Base-by-base conservation (phyloP, 2,329 filamentous ascomycete genomes). In the Pyrenophora teres region DNA sequence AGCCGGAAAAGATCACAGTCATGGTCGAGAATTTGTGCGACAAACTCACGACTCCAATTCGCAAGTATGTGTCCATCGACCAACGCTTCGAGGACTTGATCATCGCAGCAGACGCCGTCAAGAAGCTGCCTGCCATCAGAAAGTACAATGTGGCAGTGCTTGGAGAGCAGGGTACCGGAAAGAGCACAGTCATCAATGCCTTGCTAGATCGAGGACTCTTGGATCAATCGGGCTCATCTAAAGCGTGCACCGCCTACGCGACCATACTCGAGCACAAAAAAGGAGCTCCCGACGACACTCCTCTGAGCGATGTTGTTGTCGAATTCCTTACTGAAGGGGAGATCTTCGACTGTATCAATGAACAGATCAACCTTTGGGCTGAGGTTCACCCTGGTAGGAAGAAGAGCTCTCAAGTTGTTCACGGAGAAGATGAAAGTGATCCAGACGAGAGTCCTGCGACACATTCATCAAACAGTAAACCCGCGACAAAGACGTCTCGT, bases 171-270 rank as follows among this genome's bases (percentile, higher is more conserved):
- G 53, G 57, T 0, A 19, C 46, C 2, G 61, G 59, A 0, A 62
- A 62, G 30, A 59, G 53, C 32, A 45, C 59, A 1, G 6, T 46
- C 0, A 46, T 57, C 31, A 64, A 57, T 32, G 51, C 52, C 15
- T 15, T 15, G 15, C 15, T 15, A 15, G 15, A 15, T 15, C 15
- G 15, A 15, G 15, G 15, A 15, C 15, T 15, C 15, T 15, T 15
- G 15, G 15, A 15, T 15, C 15, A 15, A 15, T 15, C 15, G 15
- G 15, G 15, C 15, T 15, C 15, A 15, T 15, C 15, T 15, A 15
- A 15, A 15, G 50, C 56, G 4, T 57, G 56, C n/a, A 61, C 60
- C 0, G 33, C 54, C 1, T 53, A 32, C 10, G 41, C 52, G 4
- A 63, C 56, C 0, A 33, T 37, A 0, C 33, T 59, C 4, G 4